Percentiles rank a stretch among this genome's conserved stretches.
Conservation (phyloP, 371 early-diverging fungal genomes). For the Batkoa obscura region DNA sequence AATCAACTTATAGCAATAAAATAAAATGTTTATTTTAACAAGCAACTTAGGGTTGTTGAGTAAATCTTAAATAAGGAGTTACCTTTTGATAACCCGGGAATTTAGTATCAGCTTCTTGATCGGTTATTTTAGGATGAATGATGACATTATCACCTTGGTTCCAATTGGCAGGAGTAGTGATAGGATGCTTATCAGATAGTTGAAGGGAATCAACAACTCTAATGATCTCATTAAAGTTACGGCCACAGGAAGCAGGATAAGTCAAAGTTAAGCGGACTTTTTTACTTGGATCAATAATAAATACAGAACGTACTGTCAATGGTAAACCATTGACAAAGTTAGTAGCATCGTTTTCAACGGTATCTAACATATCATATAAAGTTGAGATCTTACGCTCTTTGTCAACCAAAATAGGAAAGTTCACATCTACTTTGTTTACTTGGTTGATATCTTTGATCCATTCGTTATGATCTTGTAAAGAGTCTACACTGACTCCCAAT, state of each 20-base stretch:
- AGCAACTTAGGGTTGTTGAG: slow-evolving; percentile 20
- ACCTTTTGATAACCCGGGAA: slow-evolving; percentile 67
- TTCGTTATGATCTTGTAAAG: slow-evolving; percentile 49
- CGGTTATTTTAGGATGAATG: slow-evolving; percentile 63
- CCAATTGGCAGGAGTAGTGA: slow-evolving; percentile 94
- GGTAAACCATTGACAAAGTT: slow-evolving; percentile 77
- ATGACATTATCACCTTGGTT: slow-evolving; percentile 71
- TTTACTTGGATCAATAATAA: slow-evolving; percentile 85
- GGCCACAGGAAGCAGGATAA: slow-evolving; percentile 75
- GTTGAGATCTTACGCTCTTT: slow-evolving; percentile 57
- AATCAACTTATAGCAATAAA: no score
- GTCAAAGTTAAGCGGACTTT: slow-evolving; percentile 69
- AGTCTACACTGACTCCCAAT: slow-evolving; percentile 84
- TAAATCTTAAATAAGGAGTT: slow-evolving; percentile 70
- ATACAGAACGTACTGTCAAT: slow-evolving; percentile 86
- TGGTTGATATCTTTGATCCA: slow-evolving; percentile 88
- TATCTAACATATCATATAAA: slow-evolving; percentile 89
- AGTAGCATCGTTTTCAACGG: slow-evolving; percentile 59
- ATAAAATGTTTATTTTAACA: no score
- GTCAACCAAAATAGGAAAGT: slow-evolving; percentile 90
- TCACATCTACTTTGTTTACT: slow-evolving; percentile 47
- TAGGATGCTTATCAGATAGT: slow-evolving; percentile 61
- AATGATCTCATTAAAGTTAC: slow-evolving; percentile 90
- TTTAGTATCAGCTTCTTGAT: slow-evolving; percentile 57
- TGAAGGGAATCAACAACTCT: slow-evolving; percentile 83